Base-by-base conservation (phyloP, 176 grass and related monocot species). In the Triticum monococcum region DNA sequence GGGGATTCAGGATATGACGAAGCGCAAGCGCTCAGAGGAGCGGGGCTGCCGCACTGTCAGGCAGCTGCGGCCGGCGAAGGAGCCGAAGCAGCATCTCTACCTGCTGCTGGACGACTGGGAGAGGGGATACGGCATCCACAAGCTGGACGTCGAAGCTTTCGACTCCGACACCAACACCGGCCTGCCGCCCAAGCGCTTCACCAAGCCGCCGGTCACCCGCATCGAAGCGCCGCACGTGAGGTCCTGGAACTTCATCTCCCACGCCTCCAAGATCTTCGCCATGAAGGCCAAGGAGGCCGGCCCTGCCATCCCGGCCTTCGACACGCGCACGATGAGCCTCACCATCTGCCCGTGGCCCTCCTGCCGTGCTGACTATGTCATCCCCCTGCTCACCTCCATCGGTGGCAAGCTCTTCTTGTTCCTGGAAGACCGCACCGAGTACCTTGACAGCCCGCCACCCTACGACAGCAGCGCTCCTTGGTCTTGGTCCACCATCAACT, bases 251-350 rank as follows among this genome's bases (percentile, higher is more conserved):
- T 74, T 83, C 36, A 25, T 63, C 67, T 41, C 54, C 0, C 82
- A 84, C 25, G 70, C 70, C 57, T 3, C 71, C 70, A 84, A 64
- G 82, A 84, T 84, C 24, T 64, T 84, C 10, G 70, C 82, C 18
- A 64, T 84, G 70, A 2, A 65, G 22, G 3, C 54, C 0, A 28
- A 6, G 1, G 35, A 73, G 20, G 37, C 25, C 24, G 75, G 25
- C 25, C 56, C 70, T 1, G 69, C 17, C 82, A 64, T 84, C 25
- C 12, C 13, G 13, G 13, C 46, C 13, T 50, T 50, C 13, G 46
- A 46, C 43, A 50, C 13, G 13, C 46, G 16, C 46, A 50, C 13
- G 13, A 50, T 50, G 46, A 50, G 46, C 13, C 13, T 50, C 4
- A 50, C 46, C 46, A 50, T 50, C 46, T 16, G 13, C 13, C 46